Percentiles rank a stretch among this genome's conserved stretches.
These are phyloP conservation scores for Cornus suecica DNA, from an alignment of 148 eudicot genomes.

Conservation along the genomic window DNA sequence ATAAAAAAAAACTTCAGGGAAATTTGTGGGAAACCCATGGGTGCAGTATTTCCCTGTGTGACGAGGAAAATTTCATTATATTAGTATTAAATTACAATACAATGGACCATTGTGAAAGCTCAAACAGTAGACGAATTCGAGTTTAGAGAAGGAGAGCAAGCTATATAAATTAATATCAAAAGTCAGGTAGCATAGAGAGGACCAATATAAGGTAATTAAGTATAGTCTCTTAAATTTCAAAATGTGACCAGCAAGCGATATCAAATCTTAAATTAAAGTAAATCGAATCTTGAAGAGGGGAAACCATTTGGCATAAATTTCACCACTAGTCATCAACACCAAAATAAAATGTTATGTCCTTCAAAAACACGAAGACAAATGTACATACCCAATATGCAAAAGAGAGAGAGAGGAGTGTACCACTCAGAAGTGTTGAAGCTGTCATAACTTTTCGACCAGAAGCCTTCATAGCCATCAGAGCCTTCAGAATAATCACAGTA, in stretches of 20 bases:
- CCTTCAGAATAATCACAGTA: neutral
- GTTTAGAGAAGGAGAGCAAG: neutral
- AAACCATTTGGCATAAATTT: neutral
- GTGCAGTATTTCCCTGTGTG: neutral
- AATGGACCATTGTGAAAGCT: too few relatives aligned
- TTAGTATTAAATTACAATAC: neutral
- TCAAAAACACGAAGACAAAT: neutral
- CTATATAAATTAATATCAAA: neutral
- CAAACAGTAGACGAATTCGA: neutral
- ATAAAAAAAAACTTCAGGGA: constrained; percentile 2
- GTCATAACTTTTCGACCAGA: constrained; percentile 8
- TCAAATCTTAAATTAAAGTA: neutral
- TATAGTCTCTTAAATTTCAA: too few relatives aligned
- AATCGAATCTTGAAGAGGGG: neutral
- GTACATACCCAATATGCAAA: neutral
- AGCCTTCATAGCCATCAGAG: constrained; percentile 10
- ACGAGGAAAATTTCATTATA: neutral
- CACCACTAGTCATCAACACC: neutral
- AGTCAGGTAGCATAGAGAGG: neutral
- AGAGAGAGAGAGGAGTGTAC: neutral
- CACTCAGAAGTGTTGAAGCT: constrained; percentile 4
- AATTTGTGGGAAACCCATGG: neutral
- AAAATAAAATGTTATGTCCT: neutral
- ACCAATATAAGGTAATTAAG: too few relatives aligned
- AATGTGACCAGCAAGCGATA: too few relatives aligned